phyloP scores from a whole-genome alignment of 1,139 yeast genomes.

The Protomyces inundatus region DNA sequence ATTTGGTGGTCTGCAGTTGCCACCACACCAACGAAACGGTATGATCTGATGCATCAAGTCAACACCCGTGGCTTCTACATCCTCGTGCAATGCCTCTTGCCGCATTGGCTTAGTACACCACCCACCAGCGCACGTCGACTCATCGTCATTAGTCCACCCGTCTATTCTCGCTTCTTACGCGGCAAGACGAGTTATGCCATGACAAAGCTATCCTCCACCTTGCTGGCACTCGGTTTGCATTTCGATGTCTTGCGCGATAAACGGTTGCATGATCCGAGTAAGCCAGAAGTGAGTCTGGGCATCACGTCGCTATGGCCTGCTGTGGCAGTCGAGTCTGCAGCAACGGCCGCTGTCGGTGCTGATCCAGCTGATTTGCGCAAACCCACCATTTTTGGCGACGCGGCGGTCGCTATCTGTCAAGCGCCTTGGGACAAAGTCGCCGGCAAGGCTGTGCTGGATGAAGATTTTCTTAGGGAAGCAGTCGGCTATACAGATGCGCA shows the following conservation, averaged over 20 bases:
- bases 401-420: background rate
- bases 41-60: slow-evolving; percentile 6
- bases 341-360: slow-evolving; percentile 1
- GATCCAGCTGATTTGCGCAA: background rate
- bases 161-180: slow-evolving; percentile 12
- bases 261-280: background rate
- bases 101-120: background rate
- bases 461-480: slow-evolving; percentile 3
- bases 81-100: slow-evolving; percentile 1
- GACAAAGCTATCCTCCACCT: slow-evolving; percentile 1
- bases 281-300: background rate
- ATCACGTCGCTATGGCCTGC: slow-evolving; percentile 13
- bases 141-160: slow-evolving; percentile 7
- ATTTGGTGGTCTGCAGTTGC: slow-evolving; percentile 11
- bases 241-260: background rate
- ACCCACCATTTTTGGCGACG: slow-evolving; percentile 7
- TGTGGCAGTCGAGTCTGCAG: slow-evolving; percentile 9
- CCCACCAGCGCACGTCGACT: background rate
- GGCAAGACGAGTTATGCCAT: slow-evolving; percentile 14
- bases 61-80: slow-evolving; percentile 6
- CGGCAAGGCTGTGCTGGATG: slow-evolving; percentile 3
- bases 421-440: background rate
- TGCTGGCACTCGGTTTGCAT: background rate
- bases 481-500: slow-evolving; percentile 6
- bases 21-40: slow-evolving; percentile 11